phyloP scores from a whole-genome alignment of 208 protist genomes.

The Trichomonas gallinae region DNA sequence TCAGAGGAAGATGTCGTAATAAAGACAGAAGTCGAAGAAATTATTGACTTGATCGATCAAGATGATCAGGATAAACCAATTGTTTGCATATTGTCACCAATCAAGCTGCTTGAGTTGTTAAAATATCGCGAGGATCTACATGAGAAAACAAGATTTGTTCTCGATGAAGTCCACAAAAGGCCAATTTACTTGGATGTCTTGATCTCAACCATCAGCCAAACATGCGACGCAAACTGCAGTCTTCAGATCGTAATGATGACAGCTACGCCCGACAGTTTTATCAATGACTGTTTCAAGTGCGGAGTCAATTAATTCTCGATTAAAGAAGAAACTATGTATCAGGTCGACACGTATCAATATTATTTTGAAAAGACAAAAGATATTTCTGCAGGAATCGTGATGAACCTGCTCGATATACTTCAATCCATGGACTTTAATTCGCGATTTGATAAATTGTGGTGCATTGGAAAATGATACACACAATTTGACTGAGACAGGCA shows the following conservation, averaged over 20 bases:
- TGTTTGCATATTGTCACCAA: background rate
- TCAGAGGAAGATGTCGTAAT: background rate
- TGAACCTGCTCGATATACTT: background rate
- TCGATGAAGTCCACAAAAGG: constrained; percentile 14
- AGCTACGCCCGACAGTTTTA: background rate
- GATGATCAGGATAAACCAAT: background rate
- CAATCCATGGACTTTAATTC: background rate
- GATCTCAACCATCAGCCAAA: background rate
- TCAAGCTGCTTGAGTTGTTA: background rate
- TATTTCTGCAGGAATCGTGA: background rate
- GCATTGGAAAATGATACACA: background rate
- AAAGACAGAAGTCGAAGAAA: background rate
- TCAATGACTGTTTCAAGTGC: background rate
- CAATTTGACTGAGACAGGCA: background rate
- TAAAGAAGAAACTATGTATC: background rate
- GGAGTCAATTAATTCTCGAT: background rate
- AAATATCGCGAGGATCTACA: too few relatives aligned
- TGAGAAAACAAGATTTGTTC: background rate
- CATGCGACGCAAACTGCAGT: too few relatives aligned
- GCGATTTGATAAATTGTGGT: background rate
- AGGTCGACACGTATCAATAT: background rate
- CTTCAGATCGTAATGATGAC: background rate
- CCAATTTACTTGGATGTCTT: background rate
- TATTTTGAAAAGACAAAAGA: background rate
- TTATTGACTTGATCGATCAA: background rate